Evolutionary conservation across 768 basidiomycete genomes (phyloP).

Genomic region (Cystofilobasidium bisporidii): DNA sequence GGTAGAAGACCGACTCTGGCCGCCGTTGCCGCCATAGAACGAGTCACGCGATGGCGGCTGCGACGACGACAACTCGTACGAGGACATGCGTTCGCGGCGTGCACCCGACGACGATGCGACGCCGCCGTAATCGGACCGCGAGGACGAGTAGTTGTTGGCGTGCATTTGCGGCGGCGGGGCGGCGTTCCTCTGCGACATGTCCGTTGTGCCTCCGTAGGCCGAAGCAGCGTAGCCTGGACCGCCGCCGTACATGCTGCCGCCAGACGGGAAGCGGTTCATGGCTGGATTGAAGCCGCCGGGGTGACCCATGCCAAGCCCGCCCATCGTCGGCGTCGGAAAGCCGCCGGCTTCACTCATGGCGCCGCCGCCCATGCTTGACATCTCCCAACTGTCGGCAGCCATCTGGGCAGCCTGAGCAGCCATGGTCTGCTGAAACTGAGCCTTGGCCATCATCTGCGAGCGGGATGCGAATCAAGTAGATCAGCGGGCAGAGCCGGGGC

Average conservation of each 20-base stretch:
- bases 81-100: not conserved
- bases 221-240: constrained; percentile 22
- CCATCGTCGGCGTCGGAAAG: not conserved
- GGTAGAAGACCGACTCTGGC: not conserved
- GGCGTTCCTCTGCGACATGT: not conserved
- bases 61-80: not conserved
- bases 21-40: not conserved
- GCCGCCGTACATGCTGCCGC: constrained; percentile 6
- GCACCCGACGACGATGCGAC: not conserved
- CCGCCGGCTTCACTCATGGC: constrained; percentile 19
- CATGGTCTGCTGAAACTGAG: constrained; percentile 21
- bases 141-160: not conserved
- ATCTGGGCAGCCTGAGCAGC: constrained; percentile 22
- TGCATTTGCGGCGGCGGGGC: not conserved
- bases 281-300: not conserved
- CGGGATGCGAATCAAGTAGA: not conserved
- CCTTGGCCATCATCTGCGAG: constrained; percentile 26
- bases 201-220: constrained; percentile 17
- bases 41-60: not conserved
- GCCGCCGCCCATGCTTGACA: constrained; percentile 6
- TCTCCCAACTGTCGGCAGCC: constrained; percentile 24
- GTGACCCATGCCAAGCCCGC: not conserved
- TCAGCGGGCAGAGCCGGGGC: not conserved
- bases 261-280: constrained; percentile 1
- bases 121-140: constrained; percentile 24